A percentile compares a stretch with the other conserved stretches of the same genome.
Evolutionary conservation across 495 filamentous ascomycete genomes (phyloP).

Genomic region (Pyrenula aspistea): DNA sequence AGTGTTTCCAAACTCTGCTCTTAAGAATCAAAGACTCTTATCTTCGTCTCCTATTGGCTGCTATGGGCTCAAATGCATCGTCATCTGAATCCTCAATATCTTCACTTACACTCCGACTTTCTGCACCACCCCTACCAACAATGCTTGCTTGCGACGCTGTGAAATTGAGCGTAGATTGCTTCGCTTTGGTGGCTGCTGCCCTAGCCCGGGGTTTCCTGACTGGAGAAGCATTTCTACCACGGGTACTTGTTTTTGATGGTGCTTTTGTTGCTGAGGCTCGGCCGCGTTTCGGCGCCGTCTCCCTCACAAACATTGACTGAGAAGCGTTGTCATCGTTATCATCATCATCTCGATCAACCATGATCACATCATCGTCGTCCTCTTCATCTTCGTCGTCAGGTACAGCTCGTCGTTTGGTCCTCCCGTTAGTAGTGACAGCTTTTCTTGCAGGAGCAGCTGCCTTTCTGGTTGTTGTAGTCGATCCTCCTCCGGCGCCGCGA

Average conservation of each 20-base stretch:
- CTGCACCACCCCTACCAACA: slow-evolving; percentile 20
- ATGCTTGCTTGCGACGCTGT: slow-evolving; percentile 39
- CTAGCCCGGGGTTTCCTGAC: slow-evolving; percentile 24
- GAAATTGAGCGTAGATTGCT: slow-evolving; percentile 69
- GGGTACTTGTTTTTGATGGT: neutral
- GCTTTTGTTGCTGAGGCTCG: slow-evolving; percentile 8
- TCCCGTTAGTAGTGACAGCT: slow-evolving; percentile 21
- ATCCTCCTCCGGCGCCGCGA: slow-evolving; percentile 27
- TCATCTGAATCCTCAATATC: slow-evolving; percentile 67
- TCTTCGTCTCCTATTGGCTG: slow-evolving; percentile 5
- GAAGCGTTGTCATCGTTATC: slow-evolving; percentile 46
- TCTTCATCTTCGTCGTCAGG: slow-evolving; percentile 51
- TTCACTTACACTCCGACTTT: slow-evolving; percentile 28
- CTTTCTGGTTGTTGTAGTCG: slow-evolving; percentile 23
- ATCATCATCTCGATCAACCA: slow-evolving; percentile 46
- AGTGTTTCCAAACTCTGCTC: no score
- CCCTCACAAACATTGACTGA: slow-evolving; percentile 23
- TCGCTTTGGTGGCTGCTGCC: slow-evolving; percentile 17
- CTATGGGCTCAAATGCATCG: slow-evolving; percentile 66
- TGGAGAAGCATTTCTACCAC: slow-evolving; percentile 12
- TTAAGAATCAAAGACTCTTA: no score
- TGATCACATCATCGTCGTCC: slow-evolving; percentile 50
- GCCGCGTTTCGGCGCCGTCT: slow-evolving; percentile 24
- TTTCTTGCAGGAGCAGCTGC: slow-evolving; percentile 28
- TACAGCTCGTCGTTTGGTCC: slow-evolving; percentile 31